Base-by-base conservation (phyloP, 345 rosid species). In the Mallotus nudiflorus region DNA sequence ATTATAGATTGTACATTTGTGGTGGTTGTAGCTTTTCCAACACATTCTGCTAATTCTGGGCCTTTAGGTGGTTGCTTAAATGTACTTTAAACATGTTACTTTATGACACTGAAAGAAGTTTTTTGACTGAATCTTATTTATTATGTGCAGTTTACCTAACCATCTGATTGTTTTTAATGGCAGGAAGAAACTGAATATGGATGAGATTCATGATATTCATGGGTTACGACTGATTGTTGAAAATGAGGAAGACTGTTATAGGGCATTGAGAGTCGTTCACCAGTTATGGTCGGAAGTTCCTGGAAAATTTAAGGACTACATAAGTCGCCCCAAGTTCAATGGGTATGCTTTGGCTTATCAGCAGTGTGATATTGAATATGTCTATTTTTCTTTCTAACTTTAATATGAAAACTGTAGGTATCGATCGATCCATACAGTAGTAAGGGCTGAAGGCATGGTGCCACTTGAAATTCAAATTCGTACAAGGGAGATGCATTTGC, bases 381-480 rank as follows among this genome's bases (percentile, higher is more conserved):
- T 74, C 20, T 31, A 55, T 44, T 18, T 37, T n/a, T 67, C 60
- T 28, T 28, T 70, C 77, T 81, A 66, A 88, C 70, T 58, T 73
- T 61, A 14, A 27, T 49, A n/a, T 49, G 53, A 28, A 33, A 63
- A 62, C 22, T 84, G 27, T 57, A 95, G 99, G 85, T 95, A 95
- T 78, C 91, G 79, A 64, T 95, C 97, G 52, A 87, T 92, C 71
- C 99, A 95, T 80, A 81, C 92, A 0, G 96, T 95, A 13, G 99
- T 95, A 68, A 85, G 67, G 86, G 92, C 86, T 73, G 89, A 86
- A 66, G 96, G 91, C 28, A 73, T 66, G 9, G 86, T 86, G 65
- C 97, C 96, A 22, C 85, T 95, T 53, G 99, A 95, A 88, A 94
- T 92, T 75, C 97, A 95, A 74, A 92, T 95, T 78, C 96, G 97